Evolutionary conservation across 2,329 filamentous ascomycete species (phyloP).

Genomic region (Lomentospora prolificans): DNA sequence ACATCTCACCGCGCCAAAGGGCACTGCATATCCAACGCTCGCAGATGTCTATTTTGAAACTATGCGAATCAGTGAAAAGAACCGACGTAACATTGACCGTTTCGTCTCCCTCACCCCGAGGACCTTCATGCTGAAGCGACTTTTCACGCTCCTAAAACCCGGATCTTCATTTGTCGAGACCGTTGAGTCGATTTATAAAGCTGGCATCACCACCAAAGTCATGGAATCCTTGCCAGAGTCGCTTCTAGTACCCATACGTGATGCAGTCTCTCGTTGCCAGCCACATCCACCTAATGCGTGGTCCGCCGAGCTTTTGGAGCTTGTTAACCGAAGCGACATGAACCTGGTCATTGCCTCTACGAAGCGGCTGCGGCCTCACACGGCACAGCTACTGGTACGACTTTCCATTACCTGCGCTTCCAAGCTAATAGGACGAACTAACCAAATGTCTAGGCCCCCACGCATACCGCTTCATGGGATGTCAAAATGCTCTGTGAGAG

Average conservation of each 20-base stretch:
- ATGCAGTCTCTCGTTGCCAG: conserved; percentile 78
- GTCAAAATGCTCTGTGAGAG: conserved; percentile 67
- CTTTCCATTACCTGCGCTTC: not conserved
- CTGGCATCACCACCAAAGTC: conserved; percentile 55
- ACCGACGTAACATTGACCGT: conserved; percentile 24
- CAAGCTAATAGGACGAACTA: not conserved
- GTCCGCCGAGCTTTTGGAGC: conserved; percentile 57
- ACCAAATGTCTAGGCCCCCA: conserved; percentile 34
- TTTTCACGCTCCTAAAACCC: conserved; percentile 45
- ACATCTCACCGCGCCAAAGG: conserved; percentile 29
- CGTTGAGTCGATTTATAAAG: conserved; percentile 64
- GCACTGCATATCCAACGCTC: conserved; percentile 30
- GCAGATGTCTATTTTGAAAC: conserved; percentile 34
- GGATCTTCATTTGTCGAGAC: conserved; percentile 47
- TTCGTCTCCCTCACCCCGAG: conserved; percentile 49
- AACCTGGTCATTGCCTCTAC: conserved; percentile 50
- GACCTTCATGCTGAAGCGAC: conserved; percentile 33
- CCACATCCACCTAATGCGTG: conserved; percentile 70
- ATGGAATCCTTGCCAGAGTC: conserved; percentile 81
- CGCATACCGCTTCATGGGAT: conserved; percentile 62
- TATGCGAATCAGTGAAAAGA: conserved; percentile 24
- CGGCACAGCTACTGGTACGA: conserved; percentile 29
- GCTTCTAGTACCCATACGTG: conserved; percentile 68
- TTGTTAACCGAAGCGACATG: conserved; percentile 77
- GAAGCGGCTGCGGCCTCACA: conserved; percentile 20